phyloP scores from a whole-genome alignment of 2,329 filamentous ascomycete genomes.

The Lasiodiplodia theobromae region DNA sequence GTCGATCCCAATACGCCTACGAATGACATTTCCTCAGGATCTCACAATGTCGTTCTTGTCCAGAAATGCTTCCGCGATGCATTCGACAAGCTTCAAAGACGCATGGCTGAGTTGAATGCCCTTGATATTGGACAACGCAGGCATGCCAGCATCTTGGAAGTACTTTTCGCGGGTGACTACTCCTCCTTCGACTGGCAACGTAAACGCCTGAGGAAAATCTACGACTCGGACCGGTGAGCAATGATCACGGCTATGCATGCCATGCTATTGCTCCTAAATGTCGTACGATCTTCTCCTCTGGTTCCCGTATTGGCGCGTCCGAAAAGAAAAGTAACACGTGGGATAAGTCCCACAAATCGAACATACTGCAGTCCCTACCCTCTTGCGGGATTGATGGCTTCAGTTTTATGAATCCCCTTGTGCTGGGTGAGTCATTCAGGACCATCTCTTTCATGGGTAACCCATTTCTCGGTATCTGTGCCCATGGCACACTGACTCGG shows the following conservation, averaged over 20 bases:
- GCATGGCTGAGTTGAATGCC: slow-evolving; percentile 61
- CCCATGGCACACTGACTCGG: not conserved
- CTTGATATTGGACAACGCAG: slow-evolving; percentile 39
- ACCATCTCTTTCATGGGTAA: not conserved
- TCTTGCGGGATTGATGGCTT: not conserved
- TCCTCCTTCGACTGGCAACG: slow-evolving; percentile 74
- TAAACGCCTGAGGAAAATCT: slow-evolving; percentile 46
- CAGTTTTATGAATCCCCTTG: not conserved
- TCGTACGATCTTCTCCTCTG: not conserved
- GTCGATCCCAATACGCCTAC: slow-evolving; percentile 85
- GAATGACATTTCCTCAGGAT: slow-evolving; percentile 93
- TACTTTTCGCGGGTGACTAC: slow-evolving; percentile 81
- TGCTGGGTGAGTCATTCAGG: not conserved
- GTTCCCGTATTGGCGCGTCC: not conserved
- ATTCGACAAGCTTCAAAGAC: slow-evolving; percentile 50
- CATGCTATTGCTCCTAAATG: not conserved
- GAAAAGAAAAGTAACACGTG: not conserved
- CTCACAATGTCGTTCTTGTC: slow-evolving; percentile 72
- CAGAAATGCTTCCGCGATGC: slow-evolving; percentile 70
- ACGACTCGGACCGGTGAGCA: slow-evolving; percentile 15
- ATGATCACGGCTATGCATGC: not conserved
- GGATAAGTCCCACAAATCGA: not conserved
- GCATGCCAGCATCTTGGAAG: slow-evolving; percentile 69
- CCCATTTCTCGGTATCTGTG: not conserved
- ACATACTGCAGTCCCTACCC: not conserved